Base-by-base conservation (phyloP, 1,284 basidiomycete species). In the Pterulicium gracile region DNA sequence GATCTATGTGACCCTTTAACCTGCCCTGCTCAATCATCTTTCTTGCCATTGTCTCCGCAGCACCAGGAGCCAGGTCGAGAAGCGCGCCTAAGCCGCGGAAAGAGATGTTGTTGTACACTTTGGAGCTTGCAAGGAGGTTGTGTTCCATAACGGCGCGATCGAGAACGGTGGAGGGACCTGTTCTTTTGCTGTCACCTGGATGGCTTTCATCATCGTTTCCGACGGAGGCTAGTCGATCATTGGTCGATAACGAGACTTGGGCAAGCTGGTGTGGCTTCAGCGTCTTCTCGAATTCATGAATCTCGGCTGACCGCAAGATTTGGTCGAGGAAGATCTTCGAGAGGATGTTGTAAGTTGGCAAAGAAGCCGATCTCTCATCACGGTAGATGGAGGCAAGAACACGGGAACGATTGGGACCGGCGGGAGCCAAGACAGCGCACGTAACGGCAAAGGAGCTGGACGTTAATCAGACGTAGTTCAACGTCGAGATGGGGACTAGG, bases 81-180 rank as follows among this genome's bases (percentile, higher is more conserved):
- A 96, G 67, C 1, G 84, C 79, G 19, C 91, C 93, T 3, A 97
- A 66, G 7, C 91, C 92, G 24, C 76, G 71, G 63, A 96, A 96
- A 4, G 88, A 87, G 65, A 97, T 94, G 56, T 96, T 96, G 60
- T 90, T 90, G 61, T 94, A 95, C 43, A 94, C 88, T 59, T 92
- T 89, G 1, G 91, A 95, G 57, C 91, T 92, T 7, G 94, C 91
- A 49, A 96, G 78, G 14, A 98, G 72, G 61, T 98, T 99, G 67
- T 99, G 96, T 61, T 98, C 95, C 79, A 98, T 89, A 42, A 99
- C 89, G 1, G 96, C 96, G 44, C 93, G 79, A 61, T 98, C 95
- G 23, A 98, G 75, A n/a, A 98, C 93, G 5, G 92, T 98, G 3
- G 88, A 84, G 1, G 95, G 93, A 0, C 88, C 88, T 24, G 79